A percentile compares a stretch with the other conserved stretches of the same genome.
Evolutionary conservation across 345 rosid species (phyloP).

Genomic region (Diplotaxis tenuifolia): DNA sequence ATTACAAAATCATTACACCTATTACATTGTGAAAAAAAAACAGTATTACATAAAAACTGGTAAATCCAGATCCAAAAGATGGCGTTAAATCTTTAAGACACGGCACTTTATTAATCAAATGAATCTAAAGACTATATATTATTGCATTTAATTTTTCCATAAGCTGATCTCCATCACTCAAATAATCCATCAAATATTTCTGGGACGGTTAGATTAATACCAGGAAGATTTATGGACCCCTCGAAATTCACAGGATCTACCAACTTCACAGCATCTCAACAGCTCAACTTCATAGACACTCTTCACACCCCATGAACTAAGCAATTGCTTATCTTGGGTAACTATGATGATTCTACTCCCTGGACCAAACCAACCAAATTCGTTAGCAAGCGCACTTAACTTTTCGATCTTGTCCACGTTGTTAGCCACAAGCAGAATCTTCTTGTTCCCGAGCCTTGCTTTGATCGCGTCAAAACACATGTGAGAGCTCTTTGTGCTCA

Average conservation of each 20-base stretch:
- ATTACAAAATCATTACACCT: neutral
- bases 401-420: slow-evolving; percentile 30
- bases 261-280: slow-evolving; percentile 3
- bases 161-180: neutral
- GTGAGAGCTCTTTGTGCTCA: slow-evolving; percentile 12
- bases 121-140: neutral
- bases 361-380: slow-evolving; percentile 36
- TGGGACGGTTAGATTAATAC: neutral
- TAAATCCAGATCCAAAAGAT: neutral
- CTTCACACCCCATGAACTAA: neutral
- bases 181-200: too few species aligned
- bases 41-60: neutral
- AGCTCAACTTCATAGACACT: slow-evolving; percentile 32
- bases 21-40: neutral
- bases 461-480: slow-evolving; percentile 10
- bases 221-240: neutral
- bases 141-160: neutral
- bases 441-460: too few species aligned
- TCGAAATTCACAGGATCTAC: neutral
- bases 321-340: slow-evolving; percentile 35
- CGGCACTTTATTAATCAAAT: neutral
- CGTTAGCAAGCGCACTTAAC: slow-evolving; percentile 28
- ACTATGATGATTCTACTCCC: slow-evolving; percentile 35
- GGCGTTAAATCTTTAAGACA: neutral
- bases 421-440: slow-evolving; percentile 33